Base-by-base conservation (phyloP, 2,329 filamentous ascomycete genomes). In the Penicillium sp. region DNA sequence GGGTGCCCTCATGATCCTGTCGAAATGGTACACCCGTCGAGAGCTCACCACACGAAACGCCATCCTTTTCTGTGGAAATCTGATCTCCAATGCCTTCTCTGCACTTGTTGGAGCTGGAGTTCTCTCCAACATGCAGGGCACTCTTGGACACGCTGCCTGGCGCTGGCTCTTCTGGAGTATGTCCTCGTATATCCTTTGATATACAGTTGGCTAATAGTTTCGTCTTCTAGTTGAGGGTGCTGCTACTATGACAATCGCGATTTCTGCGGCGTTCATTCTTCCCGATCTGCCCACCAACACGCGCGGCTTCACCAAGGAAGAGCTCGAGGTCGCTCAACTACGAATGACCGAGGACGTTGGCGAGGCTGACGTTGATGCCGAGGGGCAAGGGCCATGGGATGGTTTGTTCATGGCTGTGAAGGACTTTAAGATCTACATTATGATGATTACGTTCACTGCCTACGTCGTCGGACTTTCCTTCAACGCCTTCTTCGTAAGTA, bases 381-480 rank as follows among this genome's bases (percentile, higher is more conserved):
- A 77, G n/a, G 79, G 85, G 13, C 66, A 70, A 67, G 56, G 56
- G 6, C 56, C 56, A 5, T 51, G 47, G 56, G 56, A 58, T 23
- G 56, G 56, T 3, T 57, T 87, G 31, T 77, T 83, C 56, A 85
- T 89, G 82, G 85, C 86, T 0, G 69, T 88, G 54, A 86, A 84
- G 72, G 87, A 89, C 64, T 17, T 76, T 65, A 89, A 88, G 78
- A 86, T 88, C 64, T 89, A 88, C 69, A 69, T 89, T 63, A 85
- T 89, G 84, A 88, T 87, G 82, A 59, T 88, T 7, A 86, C 85
- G 1, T 84, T 88, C 61, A 86, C 84, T 3, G 84, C 85, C 3
- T 88, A 88, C 64, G 85, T 88, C 7, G 80, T 88, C 6, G 86
- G 86, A 3, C 72, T 81, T 45, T 84, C 84, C 0, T 87, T 86